These are phyloP conservation scores for Lolium perenne DNA, from an alignment of 176 grass and related monocot species.

Conservation along the genomic window DNA sequence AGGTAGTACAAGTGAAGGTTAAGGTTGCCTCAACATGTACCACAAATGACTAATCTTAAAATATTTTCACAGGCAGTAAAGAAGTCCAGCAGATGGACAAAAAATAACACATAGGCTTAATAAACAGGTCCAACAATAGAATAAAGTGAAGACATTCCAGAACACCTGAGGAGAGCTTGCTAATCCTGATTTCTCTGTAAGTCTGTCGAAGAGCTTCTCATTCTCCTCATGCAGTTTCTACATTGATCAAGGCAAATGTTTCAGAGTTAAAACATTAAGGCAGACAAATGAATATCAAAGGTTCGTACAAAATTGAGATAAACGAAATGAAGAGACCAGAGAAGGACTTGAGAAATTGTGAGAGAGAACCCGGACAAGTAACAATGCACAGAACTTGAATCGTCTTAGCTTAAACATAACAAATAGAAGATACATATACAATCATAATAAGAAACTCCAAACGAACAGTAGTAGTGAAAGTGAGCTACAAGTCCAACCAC, in stretches of 20 bases:
- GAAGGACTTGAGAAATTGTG: conserved; percentile 24
- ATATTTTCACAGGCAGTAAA: conserved; percentile 27
- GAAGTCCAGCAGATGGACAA: conserved; percentile 6
- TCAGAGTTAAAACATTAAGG: conserved; percentile 20
- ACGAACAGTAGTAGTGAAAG: conserved; percentile 5
- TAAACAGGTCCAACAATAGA: conserved; percentile 25
- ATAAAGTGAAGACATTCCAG: conserved; percentile 36
- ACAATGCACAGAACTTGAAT: conserved; percentile 6
- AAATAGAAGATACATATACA: conserved; percentile 21
- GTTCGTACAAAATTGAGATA: conserved; percentile 22
- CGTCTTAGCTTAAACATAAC: conserved; percentile 12
- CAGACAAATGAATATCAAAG: conserved; percentile 31
- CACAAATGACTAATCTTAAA: conserved; percentile 1
- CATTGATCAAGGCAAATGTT: conserved; percentile 41
- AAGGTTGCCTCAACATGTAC: conserved; percentile 16
- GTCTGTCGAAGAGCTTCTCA: conserved; percentile 89
- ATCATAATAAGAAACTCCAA: conserved; percentile 27
- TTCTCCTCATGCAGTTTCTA: conserved; percentile 99
- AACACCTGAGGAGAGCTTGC: conserved; percentile 69
- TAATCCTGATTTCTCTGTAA: conserved; percentile 83
- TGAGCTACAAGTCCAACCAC: conserved; percentile 1
- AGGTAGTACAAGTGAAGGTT: not conserved
- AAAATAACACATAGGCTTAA: conserved; percentile 11
- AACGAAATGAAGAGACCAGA: conserved; percentile 26
- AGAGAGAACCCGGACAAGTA: conserved; percentile 4